Evolutionary conservation across 2,329 filamentous ascomycete species (phyloP), one percentile per base, ranked within the genome.

Genomic region (Penicillium sclerotiorum): DNA sequence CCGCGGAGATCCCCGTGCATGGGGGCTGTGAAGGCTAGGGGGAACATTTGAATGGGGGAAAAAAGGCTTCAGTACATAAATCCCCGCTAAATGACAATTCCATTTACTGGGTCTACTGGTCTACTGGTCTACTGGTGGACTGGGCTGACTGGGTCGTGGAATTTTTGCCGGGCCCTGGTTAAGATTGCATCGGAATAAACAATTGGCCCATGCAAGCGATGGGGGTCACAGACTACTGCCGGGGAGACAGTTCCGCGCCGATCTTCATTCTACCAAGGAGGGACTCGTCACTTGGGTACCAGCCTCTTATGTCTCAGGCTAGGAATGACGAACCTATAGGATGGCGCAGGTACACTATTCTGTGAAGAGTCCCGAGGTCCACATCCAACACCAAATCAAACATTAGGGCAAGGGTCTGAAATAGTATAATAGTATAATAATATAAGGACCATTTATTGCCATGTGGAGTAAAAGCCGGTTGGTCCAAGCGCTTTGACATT

Each of bases 201-300:
- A 44, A 44, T 44, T 44, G 39, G 39, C 27, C 39, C 43, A n/a
- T 15, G 33, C 33, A 38, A 36, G n/a, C 27, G 20, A 27, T 21
- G 42, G 32, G 15, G 27, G 45, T 22, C 32, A 36, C 20, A 48
- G 18, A 40, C 45, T 30, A 45, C 8, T 39, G 35, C 30, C 42
- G 42, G 42, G 42, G 32, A 45, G 18, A 22, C n/a, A 27, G n/a
- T 45, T 45, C 42, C 42, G 42, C 20, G 41, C 28, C 41, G 41
- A 44, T 41, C 38, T 28, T 41, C 38, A 41, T 41, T 41, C 38
- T 8, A 27, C 21, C 25, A 49, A 42, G 20, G 5, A 15, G 25
- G 40, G 35, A 52, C 33, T 52, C 45, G 40, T 52, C 45, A 44
- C 11, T 37, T 23, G 18, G 9, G 6, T 2, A 25, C 27, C 38